A percentile compares a stretch with the other conserved stretches of the same genome.
Evolutionary conservation across 2,329 filamentous ascomycete genomes (phyloP).

Genomic region (Xenoacremonium recifei): DNA sequence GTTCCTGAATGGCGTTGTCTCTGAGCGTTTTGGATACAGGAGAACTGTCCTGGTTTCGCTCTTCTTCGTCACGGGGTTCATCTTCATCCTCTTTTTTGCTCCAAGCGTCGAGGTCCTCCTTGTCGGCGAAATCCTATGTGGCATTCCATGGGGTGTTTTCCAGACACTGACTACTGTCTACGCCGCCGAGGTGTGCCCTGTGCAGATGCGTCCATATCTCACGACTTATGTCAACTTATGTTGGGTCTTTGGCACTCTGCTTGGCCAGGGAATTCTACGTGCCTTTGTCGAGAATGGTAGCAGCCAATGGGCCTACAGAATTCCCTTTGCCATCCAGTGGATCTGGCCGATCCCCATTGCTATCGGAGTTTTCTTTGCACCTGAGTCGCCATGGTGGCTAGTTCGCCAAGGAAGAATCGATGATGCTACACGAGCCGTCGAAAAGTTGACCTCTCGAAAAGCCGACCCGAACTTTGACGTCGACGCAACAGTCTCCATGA

Average conservation of each 20-base stretch:
- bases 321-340: constrained; percentile 51
- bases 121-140: constrained; percentile 56
- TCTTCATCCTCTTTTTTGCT: constrained; percentile 41
- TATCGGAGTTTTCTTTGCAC: constrained; percentile 40
- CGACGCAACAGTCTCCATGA: constrained; percentile 18
- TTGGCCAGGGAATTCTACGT: constrained; percentile 42
- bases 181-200: constrained; percentile 65
- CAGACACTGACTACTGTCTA: constrained; percentile 57
- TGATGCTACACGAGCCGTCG: constrained; percentile 16
- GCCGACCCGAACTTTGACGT: too few species aligned
- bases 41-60: constrained; percentile 40
- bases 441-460: constrained; percentile 15
- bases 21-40: constrained; percentile 40
- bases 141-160: constrained; percentile 55
- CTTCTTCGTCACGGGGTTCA: constrained; percentile 33
- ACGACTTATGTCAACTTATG: constrained; percentile 49
- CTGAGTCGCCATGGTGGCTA: constrained; percentile 51
- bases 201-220: constrained; percentile 47
- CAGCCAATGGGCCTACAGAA: constrained; percentile 45
- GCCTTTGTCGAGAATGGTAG: constrained; percentile 34
- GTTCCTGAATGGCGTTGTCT: constrained; percentile 40
- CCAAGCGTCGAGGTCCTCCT: constrained; percentile 34
- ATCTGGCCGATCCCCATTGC: constrained; percentile 44
- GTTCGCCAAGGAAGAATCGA: constrained; percentile 27
- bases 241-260: constrained; percentile 48